These are phyloP conservation scores for Fragilaria radians DNA, from an alignment of 108 stramenopile genomes.

Conservation along the genomic window DNA sequence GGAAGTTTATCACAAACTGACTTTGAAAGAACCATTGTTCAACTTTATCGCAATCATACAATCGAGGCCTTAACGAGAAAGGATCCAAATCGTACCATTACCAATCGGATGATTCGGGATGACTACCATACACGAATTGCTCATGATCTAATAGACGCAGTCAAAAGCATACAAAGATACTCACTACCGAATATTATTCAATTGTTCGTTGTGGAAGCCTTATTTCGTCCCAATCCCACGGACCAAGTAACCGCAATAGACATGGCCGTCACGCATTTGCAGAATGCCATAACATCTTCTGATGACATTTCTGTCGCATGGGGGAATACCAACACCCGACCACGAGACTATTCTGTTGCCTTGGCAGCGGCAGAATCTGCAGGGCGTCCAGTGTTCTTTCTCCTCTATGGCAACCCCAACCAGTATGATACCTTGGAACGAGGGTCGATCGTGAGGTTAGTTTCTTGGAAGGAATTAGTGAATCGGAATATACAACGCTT, in stretches of 20 bases:
- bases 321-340: conserved; percentile 81
- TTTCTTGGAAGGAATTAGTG: conserved; percentile 32
- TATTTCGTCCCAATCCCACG: conserved; percentile 29
- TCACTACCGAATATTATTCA: conserved; percentile 10
- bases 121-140: background rate
- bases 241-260: conserved; percentile 18
- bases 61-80: background rate
- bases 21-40: conserved; percentile 16
- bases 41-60: conserved; percentile 4
- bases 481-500: conserved; percentile 53
- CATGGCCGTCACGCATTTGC: conserved; percentile 3
- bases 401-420: conserved; percentile 21
- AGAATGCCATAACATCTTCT: background rate
- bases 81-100: conserved; percentile 1
- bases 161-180: conserved; percentile 5
- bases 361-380: conserved; percentile 47
- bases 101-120: conserved; percentile 4
- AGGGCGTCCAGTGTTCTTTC: conserved; percentile 65
- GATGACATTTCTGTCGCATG: conserved; percentile 30
- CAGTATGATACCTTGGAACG: background rate
- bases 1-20: conserved; percentile 22
- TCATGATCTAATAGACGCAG: conserved; percentile 9
- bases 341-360: conserved; percentile 48
- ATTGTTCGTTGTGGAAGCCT: conserved; percentile 27
- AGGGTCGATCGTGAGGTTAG: conserved; percentile 20